Evolutionary conservation across 164 flowering plant species (phyloP).

Genomic region (Berberis thunbergii): DNA sequence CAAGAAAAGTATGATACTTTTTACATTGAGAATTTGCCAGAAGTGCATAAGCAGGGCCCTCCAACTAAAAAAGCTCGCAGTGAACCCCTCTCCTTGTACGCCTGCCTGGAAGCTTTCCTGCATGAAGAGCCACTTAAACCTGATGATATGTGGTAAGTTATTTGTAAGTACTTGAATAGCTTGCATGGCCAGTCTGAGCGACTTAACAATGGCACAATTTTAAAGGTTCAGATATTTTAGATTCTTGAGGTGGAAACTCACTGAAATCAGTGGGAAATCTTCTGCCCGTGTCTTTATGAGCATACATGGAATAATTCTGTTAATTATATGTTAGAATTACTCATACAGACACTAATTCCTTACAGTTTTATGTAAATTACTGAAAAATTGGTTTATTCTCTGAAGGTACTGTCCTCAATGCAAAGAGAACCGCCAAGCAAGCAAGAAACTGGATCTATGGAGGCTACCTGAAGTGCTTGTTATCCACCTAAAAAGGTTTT

Average conservation of each 20-base stretch:
- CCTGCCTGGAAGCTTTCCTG: slow-evolving; percentile 90
- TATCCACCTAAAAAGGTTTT: slow-evolving; percentile 91
- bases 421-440: slow-evolving; percentile 84
- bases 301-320: no score
- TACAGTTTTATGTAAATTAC: background rate
- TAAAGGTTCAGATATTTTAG: no score
- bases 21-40: slow-evolving; percentile 71
- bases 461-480: slow-evolving; percentile 94
- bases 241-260: no score
- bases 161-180: background rate
- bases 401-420: slow-evolving; percentile 89
- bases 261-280: no score
- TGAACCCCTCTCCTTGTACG: slow-evolving; percentile 88
- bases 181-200: background rate
- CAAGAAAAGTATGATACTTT: slow-evolving; percentile 54
- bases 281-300: no score
- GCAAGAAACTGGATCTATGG: slow-evolving; percentile 96
- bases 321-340: no score
- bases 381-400: slow-evolving; percentile 1
- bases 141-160: slow-evolving; percentile 95
- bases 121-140: slow-evolving; percentile 97
- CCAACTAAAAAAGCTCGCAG: slow-evolving; percentile 71
- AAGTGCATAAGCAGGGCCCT: slow-evolving; percentile 63
- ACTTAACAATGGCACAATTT: no score
- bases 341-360: background rate